Conservation (phyloP, 257 asterid species). For the Solanum boliviense region DNA sequence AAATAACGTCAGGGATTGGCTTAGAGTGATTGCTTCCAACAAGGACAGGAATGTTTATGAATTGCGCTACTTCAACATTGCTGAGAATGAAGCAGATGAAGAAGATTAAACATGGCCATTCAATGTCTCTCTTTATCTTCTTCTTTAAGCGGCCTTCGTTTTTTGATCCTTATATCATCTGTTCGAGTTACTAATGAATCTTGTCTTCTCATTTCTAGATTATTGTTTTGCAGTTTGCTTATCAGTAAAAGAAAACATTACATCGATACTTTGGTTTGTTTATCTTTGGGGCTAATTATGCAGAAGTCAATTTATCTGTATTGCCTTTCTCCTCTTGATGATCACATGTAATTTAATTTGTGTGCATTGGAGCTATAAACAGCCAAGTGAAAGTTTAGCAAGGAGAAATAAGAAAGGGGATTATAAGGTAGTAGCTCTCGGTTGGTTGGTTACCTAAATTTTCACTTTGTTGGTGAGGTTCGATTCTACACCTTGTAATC, state of each 20-base stretch:
- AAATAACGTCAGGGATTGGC: conserved; percentile 78
- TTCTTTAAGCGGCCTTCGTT: not conserved
- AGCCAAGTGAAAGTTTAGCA: not conserved
- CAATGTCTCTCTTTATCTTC: not conserved
- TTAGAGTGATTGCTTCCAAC: conserved; percentile 72
- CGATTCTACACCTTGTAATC: no score
- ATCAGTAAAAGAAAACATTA: not conserved
- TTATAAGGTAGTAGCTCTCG: not conserved
- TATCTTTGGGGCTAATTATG: not conserved
- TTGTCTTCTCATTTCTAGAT: not conserved
- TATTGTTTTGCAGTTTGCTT: not conserved
- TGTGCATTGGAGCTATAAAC: not conserved
- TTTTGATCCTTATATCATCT: not conserved
- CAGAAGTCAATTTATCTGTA: not conserved
- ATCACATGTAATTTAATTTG: not conserved
- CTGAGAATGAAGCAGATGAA: conserved; percentile 66
- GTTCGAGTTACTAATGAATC: not conserved
- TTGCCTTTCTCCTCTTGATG: not conserved
- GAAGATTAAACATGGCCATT: conserved; percentile 23
- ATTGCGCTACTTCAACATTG: conserved; percentile 75
- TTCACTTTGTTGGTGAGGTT: not conserved
- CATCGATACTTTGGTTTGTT: not conserved
- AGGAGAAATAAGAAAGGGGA: not conserved
- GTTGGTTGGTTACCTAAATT: not conserved
- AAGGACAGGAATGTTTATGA: conserved; percentile 65